phyloP scores from a whole-genome alignment of 495 filamentous ascomycete species.

The Oleoguttula mirabilis region DNA sequence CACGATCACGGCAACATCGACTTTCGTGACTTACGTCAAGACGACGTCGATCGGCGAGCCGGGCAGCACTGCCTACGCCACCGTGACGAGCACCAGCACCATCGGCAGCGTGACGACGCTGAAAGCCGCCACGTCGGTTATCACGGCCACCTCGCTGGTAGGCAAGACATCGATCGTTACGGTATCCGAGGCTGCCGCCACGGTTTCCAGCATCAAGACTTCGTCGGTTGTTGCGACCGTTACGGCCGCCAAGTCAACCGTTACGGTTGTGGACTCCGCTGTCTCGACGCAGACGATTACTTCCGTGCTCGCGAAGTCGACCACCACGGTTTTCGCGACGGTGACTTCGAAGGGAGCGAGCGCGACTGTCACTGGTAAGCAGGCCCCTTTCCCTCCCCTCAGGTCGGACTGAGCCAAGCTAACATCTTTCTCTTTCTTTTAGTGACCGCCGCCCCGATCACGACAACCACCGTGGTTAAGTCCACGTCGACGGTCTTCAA shows the following conservation, averaged over 20 bases:
- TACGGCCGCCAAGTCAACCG: background rate
- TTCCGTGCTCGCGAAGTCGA: background rate
- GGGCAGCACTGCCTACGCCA: background rate
- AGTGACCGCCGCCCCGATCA: background rate
- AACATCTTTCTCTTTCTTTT: too few relatives aligned
- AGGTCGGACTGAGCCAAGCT: too few relatives aligned
- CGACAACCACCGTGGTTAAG: constrained; percentile 1
- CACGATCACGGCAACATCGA: background rate
- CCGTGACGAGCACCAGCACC: background rate
- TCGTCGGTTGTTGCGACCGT: background rate
- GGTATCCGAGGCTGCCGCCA: background rate
- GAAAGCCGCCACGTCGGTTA: background rate
- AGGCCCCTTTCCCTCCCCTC: too few relatives aligned
- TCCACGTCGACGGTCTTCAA: background rate
- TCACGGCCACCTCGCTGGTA: background rate
- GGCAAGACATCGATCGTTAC: background rate
- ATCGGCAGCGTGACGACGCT: background rate
- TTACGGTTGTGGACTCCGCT: background rate
- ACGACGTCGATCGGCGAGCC: background rate
- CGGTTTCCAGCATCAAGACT: background rate
- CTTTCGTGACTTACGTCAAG: background rate
- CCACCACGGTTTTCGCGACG: background rate
- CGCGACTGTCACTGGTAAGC: background rate
- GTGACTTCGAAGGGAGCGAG: background rate
- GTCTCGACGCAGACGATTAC: background rate